Percentiles rank a stretch among this genome's conserved stretches.
These are phyloP conservation scores for Fusarium xyrophilum DNA, from an alignment of 2,329 filamentous ascomycete genomes.

Conservation along the genomic window DNA sequence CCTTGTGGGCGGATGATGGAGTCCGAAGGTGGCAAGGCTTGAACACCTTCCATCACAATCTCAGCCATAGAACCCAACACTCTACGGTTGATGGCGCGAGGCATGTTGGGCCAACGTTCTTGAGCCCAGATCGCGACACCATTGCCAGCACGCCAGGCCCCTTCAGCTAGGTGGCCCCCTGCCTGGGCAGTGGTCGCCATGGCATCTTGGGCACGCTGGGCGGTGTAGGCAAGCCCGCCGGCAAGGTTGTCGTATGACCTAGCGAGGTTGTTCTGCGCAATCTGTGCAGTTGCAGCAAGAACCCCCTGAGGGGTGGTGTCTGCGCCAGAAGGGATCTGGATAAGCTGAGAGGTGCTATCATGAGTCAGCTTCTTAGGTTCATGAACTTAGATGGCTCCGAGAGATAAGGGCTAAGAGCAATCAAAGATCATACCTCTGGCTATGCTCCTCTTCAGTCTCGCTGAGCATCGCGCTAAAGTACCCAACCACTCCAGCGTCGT, in stretches of 20 bases:
- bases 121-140: background rate
- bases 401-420: conserved; percentile 4
- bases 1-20: conserved; percentile 1
- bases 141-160: conserved; percentile 1
- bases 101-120: conserved; percentile 1
- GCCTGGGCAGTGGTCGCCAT: background rate
- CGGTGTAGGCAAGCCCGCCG: background rate
- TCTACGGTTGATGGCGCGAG: background rate
- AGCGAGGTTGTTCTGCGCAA: background rate
- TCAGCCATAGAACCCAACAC: background rate
- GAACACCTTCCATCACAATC: conserved; percentile 18
- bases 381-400: background rate
- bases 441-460: background rate
- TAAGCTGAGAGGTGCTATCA: background rate
- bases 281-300: background rate
- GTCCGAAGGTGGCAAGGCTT: conserved; percentile 16
- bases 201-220: background rate
- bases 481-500: background rate
- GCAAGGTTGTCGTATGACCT: conserved; percentile 15
- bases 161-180: conserved; percentile 1
- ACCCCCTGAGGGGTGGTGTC: background rate
- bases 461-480: background rate
- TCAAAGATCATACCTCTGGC: background rate
- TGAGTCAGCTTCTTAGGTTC: background rate
- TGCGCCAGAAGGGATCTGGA: background rate